Evolutionary conservation across 768 basidiomycete genomes (phyloP), one percentile per base, ranked within the genome.

Genomic region (Kwoniella sp.): DNA sequence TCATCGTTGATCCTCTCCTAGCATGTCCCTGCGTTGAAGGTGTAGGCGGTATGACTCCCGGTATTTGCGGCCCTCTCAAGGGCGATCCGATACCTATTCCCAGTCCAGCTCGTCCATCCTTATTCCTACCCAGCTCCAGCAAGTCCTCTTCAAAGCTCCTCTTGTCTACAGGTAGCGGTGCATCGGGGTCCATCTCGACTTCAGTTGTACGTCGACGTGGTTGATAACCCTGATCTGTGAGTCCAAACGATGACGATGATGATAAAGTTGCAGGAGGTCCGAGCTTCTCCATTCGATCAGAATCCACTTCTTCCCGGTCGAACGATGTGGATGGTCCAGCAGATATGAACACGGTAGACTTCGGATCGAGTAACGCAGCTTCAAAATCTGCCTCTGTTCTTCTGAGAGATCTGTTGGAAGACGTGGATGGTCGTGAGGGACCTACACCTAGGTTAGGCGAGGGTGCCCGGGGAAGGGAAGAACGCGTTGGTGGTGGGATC

Each of bases 81-180:
- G 49, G n/a, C 17, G 40, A 44, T 33, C 46, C 50, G 37, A 53
- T 50, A 6, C 49, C 40, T 46, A 58, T 58, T 15, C 63, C 55
- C 27, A 55, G 29, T 51, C 55, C 63, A 17, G 19, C 58, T 17
- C 33, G 8, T 47, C 25, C 40, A 21, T 44, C 40, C 52, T 44
- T 33, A 40, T 55, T 54, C 15, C 30, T 27, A 24, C 52, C 51
- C 33, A 47, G 26, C n/a, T 50, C 27, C 21, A 59, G 47, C 61
- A 73, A 46, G 51, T 76, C 72, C 17, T 73, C 69, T 29, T 76
- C 74, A 40, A 72, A 76, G 44, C 69, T 71, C 30, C 65, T 21
- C 40, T 76, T 71, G 29, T 64, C 68, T 6, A 69, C 56, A 7
- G 70, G 60, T 12, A 60, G 25, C 9, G 68, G 68, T n/a, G 66